These are phyloP conservation scores for Chaetomium fimeti DNA, from an alignment of 495 filamentous ascomycete genomes.

Conservation along the genomic window DNA sequence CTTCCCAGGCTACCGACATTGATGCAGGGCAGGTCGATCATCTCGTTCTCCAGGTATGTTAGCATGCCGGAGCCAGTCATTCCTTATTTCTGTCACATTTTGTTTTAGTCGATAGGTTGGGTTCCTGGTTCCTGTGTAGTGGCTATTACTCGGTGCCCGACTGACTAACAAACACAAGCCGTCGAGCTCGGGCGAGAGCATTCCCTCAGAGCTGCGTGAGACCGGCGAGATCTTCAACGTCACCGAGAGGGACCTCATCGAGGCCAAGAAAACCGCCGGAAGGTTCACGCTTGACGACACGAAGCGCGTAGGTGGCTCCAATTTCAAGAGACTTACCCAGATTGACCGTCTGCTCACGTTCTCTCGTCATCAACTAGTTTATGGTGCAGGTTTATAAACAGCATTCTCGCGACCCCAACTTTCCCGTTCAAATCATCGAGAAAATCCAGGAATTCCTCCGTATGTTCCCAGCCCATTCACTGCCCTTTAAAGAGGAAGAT, in stretches of 20 bases:
- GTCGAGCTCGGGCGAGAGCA: background rate
- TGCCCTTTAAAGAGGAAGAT: background rate
- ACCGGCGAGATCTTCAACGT: constrained; percentile 25
- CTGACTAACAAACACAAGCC: background rate
- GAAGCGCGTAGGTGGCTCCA: constrained; percentile 19
- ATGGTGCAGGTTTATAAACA: constrained; percentile 28
- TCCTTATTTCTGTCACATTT: background rate
- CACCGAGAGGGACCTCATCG: constrained; percentile 37
- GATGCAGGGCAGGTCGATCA: constrained; percentile 20
- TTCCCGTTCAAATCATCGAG: constrained; percentile 37
- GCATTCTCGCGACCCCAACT: constrained; percentile 41
- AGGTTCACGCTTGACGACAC: constrained; percentile 38
- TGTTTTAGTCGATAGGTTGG: background rate
- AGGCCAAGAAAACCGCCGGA: constrained; percentile 36
- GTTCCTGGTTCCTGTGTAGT: no score
- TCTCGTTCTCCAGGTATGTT: constrained; percentile 7
- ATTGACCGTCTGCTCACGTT: background rate
- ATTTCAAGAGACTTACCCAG: no score
- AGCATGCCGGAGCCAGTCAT: no score
- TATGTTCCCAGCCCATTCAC: constrained; percentile 7
- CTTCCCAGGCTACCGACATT: background rate
- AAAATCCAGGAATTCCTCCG: constrained; percentile 34
- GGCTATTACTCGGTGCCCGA: no score
- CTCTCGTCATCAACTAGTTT: constrained; percentile 17
- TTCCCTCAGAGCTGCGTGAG: constrained; percentile 7